A percentile compares a stretch with the other conserved stretches of the same genome.
Evolutionary conservation across 805 yeast genomes (phyloP).

Genomic region (Diddensiella caesifluorescens): DNA sequence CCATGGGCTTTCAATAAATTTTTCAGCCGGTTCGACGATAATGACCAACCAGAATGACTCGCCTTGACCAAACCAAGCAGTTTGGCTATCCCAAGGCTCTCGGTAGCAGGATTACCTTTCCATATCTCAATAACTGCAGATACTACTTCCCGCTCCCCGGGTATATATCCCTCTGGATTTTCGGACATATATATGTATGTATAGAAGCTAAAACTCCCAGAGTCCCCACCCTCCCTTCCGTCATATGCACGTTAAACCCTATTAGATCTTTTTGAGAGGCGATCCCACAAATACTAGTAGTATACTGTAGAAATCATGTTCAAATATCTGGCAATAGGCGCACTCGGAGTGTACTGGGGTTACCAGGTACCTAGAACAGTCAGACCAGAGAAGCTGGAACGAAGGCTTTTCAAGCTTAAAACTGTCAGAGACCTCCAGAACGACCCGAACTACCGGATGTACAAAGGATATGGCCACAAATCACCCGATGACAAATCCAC

Average conservation of each 20-base stretch:
- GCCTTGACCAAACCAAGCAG: conserved; percentile 47
- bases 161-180: conserved; percentile 27
- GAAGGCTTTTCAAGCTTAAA: conserved; percentile 34
- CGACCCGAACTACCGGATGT: conserved; percentile 36
- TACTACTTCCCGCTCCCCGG: conserved; percentile 54
- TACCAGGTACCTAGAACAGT: too few species aligned
- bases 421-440: conserved; percentile 44
- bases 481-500: conserved; percentile 1
- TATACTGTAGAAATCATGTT: too few species aligned
- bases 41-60: conserved; percentile 55
- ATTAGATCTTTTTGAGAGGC: too few species aligned
- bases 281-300: too few species aligned
- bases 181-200: too few species aligned
- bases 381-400: conserved; percentile 8
- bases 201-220: too few species aligned
- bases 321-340: too few species aligned
- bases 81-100: conserved; percentile 50
- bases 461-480: too few species aligned
- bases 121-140: conserved; percentile 59
- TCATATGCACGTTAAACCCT: too few species aligned
- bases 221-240: too few species aligned
- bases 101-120: conserved; percentile 62
- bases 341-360: too few species aligned
- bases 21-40: conserved; percentile 55
- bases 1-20: conserved; percentile 52